Conservation (phyloP, 176 grass and related monocot genomes). For the Eremochloa ophiuroides region DNA sequence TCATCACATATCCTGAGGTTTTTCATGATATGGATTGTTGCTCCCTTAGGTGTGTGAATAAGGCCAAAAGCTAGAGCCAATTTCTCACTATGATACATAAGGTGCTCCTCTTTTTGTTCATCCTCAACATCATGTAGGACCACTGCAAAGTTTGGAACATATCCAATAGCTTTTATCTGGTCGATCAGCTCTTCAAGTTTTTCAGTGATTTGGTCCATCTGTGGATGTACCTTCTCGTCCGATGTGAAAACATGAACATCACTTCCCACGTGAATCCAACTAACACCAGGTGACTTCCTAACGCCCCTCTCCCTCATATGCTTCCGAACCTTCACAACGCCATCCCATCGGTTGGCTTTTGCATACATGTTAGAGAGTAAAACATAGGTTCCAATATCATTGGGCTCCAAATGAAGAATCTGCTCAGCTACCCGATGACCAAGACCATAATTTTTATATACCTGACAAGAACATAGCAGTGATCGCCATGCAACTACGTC, state of each 20-base stretch:
- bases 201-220: conserved; percentile 47
- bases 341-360: conserved; percentile 79
- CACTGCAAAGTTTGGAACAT: conserved; percentile 53
- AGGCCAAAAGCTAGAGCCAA: conserved; percentile 63
- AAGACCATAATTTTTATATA: conserved; percentile 61
- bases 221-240: conserved; percentile 56
- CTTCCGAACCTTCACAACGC: conserved; percentile 56
- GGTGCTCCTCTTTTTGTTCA: conserved; percentile 75
- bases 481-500: conserved; percentile 72
- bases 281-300: conserved; percentile 77
- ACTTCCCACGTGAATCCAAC: conserved; percentile 74
- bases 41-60: conserved; percentile 40
- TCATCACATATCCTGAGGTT: conserved; percentile 79
- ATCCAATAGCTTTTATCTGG: conserved; percentile 68
- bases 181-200: conserved; percentile 59
- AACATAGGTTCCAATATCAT: conserved; percentile 75
- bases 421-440: conserved; percentile 61
- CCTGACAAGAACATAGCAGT: conserved; percentile 62
- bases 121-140: conserved; percentile 76
- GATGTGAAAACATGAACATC: conserved; percentile 63
- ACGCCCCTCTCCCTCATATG: conserved; percentile 63
- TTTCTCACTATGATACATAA: conserved; percentile 81
- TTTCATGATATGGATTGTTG: conserved; percentile 59
- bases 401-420: conserved; percentile 65
- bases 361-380: conserved; percentile 86